phyloP scores from a whole-genome alignment of 768 basidiomycete species.

The Russula emetica region DNA sequence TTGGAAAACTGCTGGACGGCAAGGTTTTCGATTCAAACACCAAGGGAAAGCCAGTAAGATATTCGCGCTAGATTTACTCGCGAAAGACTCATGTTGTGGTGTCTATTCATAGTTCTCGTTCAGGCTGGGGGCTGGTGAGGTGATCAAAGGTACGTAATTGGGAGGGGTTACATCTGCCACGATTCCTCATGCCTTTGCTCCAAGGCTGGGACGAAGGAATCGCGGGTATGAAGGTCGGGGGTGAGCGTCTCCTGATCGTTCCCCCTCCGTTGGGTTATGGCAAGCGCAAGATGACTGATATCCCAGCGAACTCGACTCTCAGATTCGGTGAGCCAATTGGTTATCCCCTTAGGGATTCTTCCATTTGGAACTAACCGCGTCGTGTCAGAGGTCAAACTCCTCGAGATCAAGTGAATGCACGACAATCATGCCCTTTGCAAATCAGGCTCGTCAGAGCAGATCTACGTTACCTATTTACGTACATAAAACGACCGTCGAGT shows the following conservation, averaged over 20 bases:
- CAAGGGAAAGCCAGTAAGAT: slow-evolving; percentile 78
- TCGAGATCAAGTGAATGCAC: slow-evolving; percentile 55
- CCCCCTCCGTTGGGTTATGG: slow-evolving; percentile 74
- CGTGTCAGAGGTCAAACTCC: slow-evolving; percentile 62
- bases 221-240: slow-evolving; percentile 86
- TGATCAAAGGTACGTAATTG: slow-evolving; percentile 70
- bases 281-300: slow-evolving; percentile 51
- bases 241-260: slow-evolving; percentile 77
- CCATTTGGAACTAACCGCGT: slow-evolving; percentile 13
- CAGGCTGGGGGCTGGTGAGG: slow-evolving; percentile 79
- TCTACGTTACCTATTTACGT: slow-evolving; percentile 15
- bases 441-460: slow-evolving; percentile 2
- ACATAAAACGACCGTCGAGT: slow-evolving; percentile 28
- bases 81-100: slow-evolving; percentile 16
- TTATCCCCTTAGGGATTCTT: neutral
- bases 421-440: slow-evolving; percentile 4
- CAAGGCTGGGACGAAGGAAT: slow-evolving; percentile 89
- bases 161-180: slow-evolving; percentile 9
- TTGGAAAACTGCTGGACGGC: slow-evolving; percentile 80
- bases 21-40: slow-evolving; percentile 76
- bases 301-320: slow-evolving; percentile 79
- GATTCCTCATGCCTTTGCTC: neutral
- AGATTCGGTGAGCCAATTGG: slow-evolving; percentile 59
- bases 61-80: neutral
- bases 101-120: slow-evolving; percentile 56